Conservation (phyloP, 2,329 filamentous ascomycete species). For the Colletotrichum sp. region DNA sequence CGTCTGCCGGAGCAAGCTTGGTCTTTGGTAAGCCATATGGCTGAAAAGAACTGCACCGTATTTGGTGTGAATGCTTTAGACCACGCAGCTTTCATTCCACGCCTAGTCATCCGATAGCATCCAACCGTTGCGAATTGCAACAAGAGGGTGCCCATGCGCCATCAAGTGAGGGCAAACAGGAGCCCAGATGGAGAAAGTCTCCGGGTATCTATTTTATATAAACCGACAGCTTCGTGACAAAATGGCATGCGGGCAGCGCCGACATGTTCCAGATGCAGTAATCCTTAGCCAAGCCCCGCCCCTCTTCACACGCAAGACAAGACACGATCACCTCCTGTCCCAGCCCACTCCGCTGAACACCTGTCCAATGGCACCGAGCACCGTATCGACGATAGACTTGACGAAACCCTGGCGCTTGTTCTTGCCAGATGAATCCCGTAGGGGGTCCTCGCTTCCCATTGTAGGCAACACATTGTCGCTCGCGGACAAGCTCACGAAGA, state of each 20-base stretch:
- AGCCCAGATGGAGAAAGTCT: not conserved
- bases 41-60: too few relatives aligned
- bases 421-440: constrained; percentile 50
- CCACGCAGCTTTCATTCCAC: not conserved
- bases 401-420: constrained; percentile 67
- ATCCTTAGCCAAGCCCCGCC: not conserved
- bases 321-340: constrained; percentile 14
- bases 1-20: not conserved
- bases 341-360: constrained; percentile 28
- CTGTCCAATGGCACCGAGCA: constrained; percentile 57
- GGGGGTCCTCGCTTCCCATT: constrained; percentile 77
- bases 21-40: too few relatives aligned
- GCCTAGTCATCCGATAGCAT: rapidly evolving
- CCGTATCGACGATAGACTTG: constrained; percentile 67
- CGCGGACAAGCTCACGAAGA: constrained; percentile 93
- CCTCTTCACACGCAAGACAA: not conserved
- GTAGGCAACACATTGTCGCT: constrained; percentile 94
- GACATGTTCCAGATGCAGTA: not conserved
- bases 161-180: not conserved
- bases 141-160: not conserved
- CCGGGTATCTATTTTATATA: not conserved
- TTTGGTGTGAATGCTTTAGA: too few relatives aligned
- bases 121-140: rapidly evolving
- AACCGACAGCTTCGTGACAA: not conserved
- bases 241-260: not conserved